Evolutionary conservation across 192 early-diverging fungal species (phyloP), one percentile per base, ranked within the genome.

Genomic region (Rhizoclosmatium sp.): DNA sequence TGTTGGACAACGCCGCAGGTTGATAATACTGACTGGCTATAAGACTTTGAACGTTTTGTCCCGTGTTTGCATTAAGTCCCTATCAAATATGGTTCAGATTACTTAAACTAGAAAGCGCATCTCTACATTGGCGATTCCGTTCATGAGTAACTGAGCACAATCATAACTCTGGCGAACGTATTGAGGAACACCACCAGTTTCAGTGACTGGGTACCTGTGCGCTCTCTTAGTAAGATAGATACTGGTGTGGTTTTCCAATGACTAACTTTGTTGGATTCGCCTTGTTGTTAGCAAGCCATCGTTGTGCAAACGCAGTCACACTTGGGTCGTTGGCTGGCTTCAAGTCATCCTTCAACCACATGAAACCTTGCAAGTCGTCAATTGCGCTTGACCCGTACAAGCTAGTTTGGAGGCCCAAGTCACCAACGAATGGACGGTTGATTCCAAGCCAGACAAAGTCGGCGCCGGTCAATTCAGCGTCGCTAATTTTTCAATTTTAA

Each of bases 401-500:
- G 45, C 41, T 75, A 4, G 21, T 75, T 47, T 60, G 59, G 0
- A 65, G 39, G 45, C n/a, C 56, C n/a, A 75, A 51, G 39, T 75
- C 61, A 64, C 59, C 68, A 68, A 58, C 68, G 42, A 51, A 78
- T 2, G 77, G 77, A 5, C 54, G 66, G 42, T 54, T 70, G 42
- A 68, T 71, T 51, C 77, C 77, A 0, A 78, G 16, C 77, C 77
- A 78, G 4, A 78, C 77, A 60, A 70, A 78, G 41, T 78, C 48
- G 67, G 65, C 19, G 4, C 77, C 77, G 42, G 67, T 68, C 21
- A 78, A 47, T 31, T 54, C 40, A 59, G 47, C n/a, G 44, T 78
- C 44, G n/a, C 77, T 77, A 47, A 2, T 61, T 49, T 19, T n/a
- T 14, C 1, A 54, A 56, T 16, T n/a, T 5, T 0, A 71, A 2